These are phyloP conservation scores for Mollisiaceae sp. DNA, from an alignment of 2,329 filamentous ascomycete genomes.

Conservation along the genomic window DNA sequence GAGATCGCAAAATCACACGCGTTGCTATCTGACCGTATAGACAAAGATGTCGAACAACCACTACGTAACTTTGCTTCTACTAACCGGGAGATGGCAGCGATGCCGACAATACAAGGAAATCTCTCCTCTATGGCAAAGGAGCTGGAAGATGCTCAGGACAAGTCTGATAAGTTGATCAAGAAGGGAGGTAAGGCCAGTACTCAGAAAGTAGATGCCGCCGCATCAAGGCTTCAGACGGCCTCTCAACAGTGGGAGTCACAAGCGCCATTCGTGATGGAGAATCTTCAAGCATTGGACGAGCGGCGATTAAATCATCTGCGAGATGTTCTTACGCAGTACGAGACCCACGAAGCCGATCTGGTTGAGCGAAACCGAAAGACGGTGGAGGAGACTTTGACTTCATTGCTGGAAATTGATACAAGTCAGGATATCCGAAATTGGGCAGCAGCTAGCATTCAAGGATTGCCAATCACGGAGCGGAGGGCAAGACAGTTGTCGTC, in stretches of 20 bases:
- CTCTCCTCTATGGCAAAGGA: conserved; percentile 81
- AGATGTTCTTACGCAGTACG: conserved; percentile 88
- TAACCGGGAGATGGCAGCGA: conserved; percentile 77
- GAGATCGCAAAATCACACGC: conserved; percentile 84
- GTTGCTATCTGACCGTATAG: conserved; percentile 78
- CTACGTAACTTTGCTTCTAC: conserved; percentile 75
- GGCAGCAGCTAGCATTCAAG: conserved; percentile 48
- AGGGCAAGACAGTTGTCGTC: conserved; percentile 37
- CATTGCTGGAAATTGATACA: conserved; percentile 85
- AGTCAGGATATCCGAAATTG: conserved; percentile 85
- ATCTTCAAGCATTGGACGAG: conserved; percentile 89
- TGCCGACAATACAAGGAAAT: conserved; percentile 82
- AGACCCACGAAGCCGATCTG: conserved; percentile 90
- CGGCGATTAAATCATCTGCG: conserved; percentile 86
- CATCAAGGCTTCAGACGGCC: conserved; percentile 76
- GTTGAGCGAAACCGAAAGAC: conserved; percentile 76
- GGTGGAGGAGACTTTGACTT: conserved; percentile 80
- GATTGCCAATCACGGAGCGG: conserved; percentile 43
- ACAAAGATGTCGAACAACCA: conserved; percentile 84
- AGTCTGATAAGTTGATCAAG: conserved; percentile 80
- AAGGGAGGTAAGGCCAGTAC: conserved; percentile 79
- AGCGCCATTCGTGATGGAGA: conserved; percentile 93
- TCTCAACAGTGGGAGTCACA: conserved; percentile 90
- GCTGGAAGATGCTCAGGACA: conserved; percentile 82
- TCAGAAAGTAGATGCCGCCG: conserved; percentile 77